A percentile compares a stretch with the other conserved stretches of the same genome.
These are phyloP conservation scores for Castanospermum australe DNA, from an alignment of 306 rosid genomes.

Conservation along the genomic window DNA sequence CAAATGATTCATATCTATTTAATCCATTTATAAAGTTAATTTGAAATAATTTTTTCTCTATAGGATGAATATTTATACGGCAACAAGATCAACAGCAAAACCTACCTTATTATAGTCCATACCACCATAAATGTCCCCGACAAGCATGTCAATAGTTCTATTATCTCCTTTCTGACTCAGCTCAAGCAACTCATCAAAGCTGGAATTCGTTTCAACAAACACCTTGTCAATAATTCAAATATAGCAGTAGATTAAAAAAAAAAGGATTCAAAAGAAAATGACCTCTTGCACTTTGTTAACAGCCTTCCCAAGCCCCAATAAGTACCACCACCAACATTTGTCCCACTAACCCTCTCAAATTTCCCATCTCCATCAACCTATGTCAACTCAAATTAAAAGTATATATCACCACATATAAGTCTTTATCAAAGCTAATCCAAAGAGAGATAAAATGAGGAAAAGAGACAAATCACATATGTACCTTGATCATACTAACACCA, in stretches of 20 bases:
- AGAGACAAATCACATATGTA: slow-evolving; percentile 26
- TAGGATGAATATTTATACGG: not conserved
- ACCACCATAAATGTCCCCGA: slow-evolving; percentile 98
- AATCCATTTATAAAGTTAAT: not conserved
- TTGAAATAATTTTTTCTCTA: not conserved
- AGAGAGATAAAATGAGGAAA: slow-evolving; percentile 24
- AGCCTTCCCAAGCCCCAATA: slow-evolving; percentile 98
- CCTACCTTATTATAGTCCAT: slow-evolving; percentile 92
- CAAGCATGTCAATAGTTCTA: slow-evolving; percentile 94
- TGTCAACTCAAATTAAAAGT: slow-evolving; percentile 22
- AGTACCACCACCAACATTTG: slow-evolving; percentile 99
- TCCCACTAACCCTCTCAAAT: slow-evolving; percentile 94
- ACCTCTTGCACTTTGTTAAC: slow-evolving; percentile 97
- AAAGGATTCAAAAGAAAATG: slow-evolving; percentile 15
- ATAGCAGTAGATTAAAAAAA: slow-evolving; percentile 16
- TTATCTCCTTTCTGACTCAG: slow-evolving; percentile 96
- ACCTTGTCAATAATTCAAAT: slow-evolving; percentile 13
- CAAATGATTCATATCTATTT: slow-evolving; percentile 14
- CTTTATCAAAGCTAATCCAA: slow-evolving; percentile 19
- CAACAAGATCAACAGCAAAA: slow-evolving; percentile 23
- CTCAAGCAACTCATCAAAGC: slow-evolving; percentile 98
- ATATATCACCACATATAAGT: slow-evolving; percentile 17
- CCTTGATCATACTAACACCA: slow-evolving; percentile 99
- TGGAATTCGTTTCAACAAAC: slow-evolving; percentile 49
- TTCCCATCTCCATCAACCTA: slow-evolving; percentile 98